Percentiles rank a stretch among this genome's conserved stretches.
Conservation (phyloP, 2,329 filamentous ascomycete species). For the Cladobotryum protrusum region DNA sequence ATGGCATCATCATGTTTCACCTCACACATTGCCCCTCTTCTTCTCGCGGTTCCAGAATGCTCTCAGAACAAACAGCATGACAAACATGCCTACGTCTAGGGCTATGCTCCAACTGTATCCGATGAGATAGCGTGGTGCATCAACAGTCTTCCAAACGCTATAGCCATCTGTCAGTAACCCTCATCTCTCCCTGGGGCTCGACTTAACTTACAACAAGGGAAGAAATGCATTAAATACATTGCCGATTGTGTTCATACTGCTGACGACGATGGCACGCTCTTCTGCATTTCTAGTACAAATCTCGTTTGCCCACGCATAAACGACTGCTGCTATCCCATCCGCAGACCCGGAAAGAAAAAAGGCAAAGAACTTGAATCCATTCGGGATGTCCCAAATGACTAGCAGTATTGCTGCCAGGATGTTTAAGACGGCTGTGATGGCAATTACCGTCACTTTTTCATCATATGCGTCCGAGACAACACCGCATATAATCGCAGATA, state of each 20-base stretch:
- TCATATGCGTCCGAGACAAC: conserved; percentile 50
- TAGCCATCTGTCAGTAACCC: no score
- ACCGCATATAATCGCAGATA: conserved; percentile 47
- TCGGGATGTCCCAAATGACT: conserved; percentile 29
- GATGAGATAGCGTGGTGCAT: conserved; percentile 33
- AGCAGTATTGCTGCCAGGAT: conserved; percentile 23
- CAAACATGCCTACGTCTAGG: conserved; percentile 19
- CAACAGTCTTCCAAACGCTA: conserved; percentile 24
- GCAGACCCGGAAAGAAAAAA: conserved; percentile 29
- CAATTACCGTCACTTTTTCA: conserved; percentile 28
- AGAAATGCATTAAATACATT: conserved; percentile 40
- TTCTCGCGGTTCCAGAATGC: no score
- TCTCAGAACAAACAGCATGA: conserved; percentile 14
- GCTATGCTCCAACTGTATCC: conserved; percentile 29
- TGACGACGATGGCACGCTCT: conserved; percentile 42
- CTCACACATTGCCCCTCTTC: no score
- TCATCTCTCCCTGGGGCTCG: not conserved
- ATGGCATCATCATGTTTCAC: no score
- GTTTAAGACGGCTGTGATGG: conserved; percentile 15
- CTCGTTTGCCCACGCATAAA: conserved; percentile 43
- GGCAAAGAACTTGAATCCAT: conserved; percentile 27
- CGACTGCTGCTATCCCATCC: conserved; percentile 20
- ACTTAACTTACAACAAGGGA: conserved; percentile 23
- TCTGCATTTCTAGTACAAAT: conserved; percentile 39
- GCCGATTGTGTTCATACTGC: conserved; percentile 40